Percentiles rank a stretch among this genome's conserved stretches.
Evolutionary conservation across 345 rosid species (phyloP).

Genomic region (Eutrema yunnanense): DNA sequence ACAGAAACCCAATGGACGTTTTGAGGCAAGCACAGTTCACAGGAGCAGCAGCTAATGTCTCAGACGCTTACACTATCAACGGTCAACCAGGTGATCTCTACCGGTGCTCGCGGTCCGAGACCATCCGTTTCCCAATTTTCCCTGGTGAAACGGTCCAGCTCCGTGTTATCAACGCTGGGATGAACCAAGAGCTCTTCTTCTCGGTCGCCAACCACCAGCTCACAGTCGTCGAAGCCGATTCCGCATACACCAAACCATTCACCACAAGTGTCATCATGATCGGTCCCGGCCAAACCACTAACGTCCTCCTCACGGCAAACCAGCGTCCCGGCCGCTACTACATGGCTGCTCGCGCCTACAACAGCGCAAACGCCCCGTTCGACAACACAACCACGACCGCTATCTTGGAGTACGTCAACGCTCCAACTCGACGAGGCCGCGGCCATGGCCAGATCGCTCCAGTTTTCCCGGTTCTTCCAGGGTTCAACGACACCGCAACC

Average conservation of each 20-base stretch:
- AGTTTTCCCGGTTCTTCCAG: constrained; percentile 65
- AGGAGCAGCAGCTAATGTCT: constrained; percentile 63
- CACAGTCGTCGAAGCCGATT: constrained; percentile 54
- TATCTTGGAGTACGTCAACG: constrained; percentile 53
- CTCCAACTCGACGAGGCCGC: constrained; percentile 34
- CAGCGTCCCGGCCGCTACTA: constrained; percentile 55
- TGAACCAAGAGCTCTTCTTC: constrained; percentile 70
- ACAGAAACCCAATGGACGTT: constrained; percentile 71
- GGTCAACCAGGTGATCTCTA: constrained; percentile 95
- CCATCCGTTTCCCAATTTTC: constrained; percentile 35
- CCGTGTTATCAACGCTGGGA: constrained; percentile 62
- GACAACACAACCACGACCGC: constrained; percentile 93
- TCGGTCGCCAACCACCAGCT: constrained; percentile 57
- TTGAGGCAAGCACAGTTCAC: constrained; percentile 49
- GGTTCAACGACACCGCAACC: constrained; percentile 75
- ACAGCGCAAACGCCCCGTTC: constrained; percentile 47
- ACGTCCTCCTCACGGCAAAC: constrained; percentile 49
- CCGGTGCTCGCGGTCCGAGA: constrained; percentile 48
- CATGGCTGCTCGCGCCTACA: constrained; percentile 74
- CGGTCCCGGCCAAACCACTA: constrained; percentile 66
- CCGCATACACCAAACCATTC: constrained; percentile 60
- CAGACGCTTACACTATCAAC: constrained; percentile 85
- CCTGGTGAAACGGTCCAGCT: constrained; percentile 56
- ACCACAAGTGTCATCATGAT: constrained; percentile 53
- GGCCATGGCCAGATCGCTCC: constrained; percentile 38